Base-by-base conservation (phyloP, 176 grass and related monocot species). In the Juncus inflexus region DNA sequence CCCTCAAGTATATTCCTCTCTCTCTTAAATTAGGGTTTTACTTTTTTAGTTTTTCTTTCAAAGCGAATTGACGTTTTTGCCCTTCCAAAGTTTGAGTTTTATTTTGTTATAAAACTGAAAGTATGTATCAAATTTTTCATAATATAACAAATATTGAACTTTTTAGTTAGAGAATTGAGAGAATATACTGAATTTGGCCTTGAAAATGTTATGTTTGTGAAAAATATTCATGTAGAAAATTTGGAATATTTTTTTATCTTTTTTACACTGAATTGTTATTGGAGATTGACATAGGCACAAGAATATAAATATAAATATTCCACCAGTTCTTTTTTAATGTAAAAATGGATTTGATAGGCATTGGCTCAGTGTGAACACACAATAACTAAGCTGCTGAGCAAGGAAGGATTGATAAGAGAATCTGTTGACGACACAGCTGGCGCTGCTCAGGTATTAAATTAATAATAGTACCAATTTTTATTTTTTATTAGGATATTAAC, bases 351-450 rank as follows among this genome's bases (percentile, higher is more conserved):
- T 78, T 83, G 16, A 28, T 56, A 95, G 90, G 90, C 90, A 39
- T 86, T 95, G 50, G 83, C 86, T 37, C 90, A 95, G 45, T 95
- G 90, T 61, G 90, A 95, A 41, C 83, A 90, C 79, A 86, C 80
- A 1, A 74, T 95, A 43, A 83, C 83, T 40, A 77, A 77, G 35
- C 65, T 95, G 42, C 80, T 78, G 35, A 82, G 83, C 63, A 81
- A 87, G 19, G 74, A 87, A 71, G 52, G 14, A 19, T 52, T 36
- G 3, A 38, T 83, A 3, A 84, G 86, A 76, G 90, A 95, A 86
- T 79, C 90, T 95, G 90, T 95, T 13, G 80, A 84, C 64, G 90
- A 95, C 51, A 95, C 86, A 15, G 83, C 86, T 10, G 90, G 90
- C 63, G 90, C 86, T 40, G 90, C 90, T 69, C 79, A 86, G 77